phyloP scores from a whole-genome alignment of 2,329 filamentous ascomycete species.

The Colletotrichum camelliae region DNA sequence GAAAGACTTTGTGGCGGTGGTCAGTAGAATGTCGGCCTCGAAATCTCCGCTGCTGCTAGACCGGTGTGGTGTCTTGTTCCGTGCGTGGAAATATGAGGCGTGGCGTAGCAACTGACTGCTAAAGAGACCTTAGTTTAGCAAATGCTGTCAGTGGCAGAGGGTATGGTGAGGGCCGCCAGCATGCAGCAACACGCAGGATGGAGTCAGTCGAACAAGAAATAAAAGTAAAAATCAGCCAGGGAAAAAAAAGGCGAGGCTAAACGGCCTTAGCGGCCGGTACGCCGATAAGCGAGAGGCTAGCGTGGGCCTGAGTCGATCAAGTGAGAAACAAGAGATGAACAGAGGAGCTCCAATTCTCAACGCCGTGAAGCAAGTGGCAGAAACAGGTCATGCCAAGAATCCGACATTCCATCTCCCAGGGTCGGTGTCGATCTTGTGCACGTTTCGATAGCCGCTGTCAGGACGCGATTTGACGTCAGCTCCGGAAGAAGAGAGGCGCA shows the following conservation, averaged over 20 bases:
- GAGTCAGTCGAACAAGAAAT: neutral
- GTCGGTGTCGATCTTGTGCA: neutral
- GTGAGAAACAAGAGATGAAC: slow-evolving; percentile 1
- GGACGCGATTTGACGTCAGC: neutral
- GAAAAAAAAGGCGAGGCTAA: neutral
- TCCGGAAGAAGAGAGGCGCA: neutral
- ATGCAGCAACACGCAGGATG: neutral
- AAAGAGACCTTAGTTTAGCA: neutral
- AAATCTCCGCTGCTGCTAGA: neutral
- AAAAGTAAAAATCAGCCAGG: slow-evolving; percentile 6
- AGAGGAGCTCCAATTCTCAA: neutral
- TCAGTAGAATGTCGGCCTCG: neutral
- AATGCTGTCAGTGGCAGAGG: neutral
- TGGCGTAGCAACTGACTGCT: neutral
- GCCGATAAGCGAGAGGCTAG: slow-evolving; percentile 19
- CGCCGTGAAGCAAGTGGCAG: neutral
- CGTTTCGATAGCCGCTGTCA: neutral
- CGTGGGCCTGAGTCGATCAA: neutral
- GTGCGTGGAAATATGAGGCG: neutral
- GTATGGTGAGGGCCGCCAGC: neutral
- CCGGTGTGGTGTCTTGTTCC: neutral
- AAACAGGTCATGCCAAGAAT: neutral
- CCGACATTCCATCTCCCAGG: neutral
- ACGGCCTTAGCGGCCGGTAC: slow-evolving; percentile 15
- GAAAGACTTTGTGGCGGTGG: neutral